Percentiles rank a stretch among this genome's conserved stretches.
These are phyloP conservation scores for Darksidea phi DNA, from an alignment of 495 filamentous ascomycete genomes.

Conservation along the genomic window DNA sequence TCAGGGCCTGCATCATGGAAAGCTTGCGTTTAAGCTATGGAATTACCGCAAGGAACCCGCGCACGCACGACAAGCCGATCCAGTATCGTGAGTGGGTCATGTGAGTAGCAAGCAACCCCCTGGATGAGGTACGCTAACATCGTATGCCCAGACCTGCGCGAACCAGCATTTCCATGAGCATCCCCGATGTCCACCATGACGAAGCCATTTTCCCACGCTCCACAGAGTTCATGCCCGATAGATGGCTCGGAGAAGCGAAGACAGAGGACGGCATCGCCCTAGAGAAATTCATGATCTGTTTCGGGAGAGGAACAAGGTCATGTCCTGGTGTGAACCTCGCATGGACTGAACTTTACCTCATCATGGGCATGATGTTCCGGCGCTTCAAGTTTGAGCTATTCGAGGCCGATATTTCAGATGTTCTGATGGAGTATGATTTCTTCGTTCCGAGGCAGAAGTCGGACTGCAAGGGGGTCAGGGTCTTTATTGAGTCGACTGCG, in stretches of 20 bases:
- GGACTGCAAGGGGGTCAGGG: slow-evolving; percentile 29
- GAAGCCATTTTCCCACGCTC: slow-evolving; percentile 28
- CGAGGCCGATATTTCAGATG: slow-evolving; percentile 22
- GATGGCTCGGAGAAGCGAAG: slow-evolving; percentile 32
- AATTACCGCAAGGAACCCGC: slow-evolving; percentile 18
- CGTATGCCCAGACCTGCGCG: neutral
- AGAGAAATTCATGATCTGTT: slow-evolving; percentile 33
- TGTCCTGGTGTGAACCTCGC: slow-evolving; percentile 37
- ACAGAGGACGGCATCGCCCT: slow-evolving; percentile 14
- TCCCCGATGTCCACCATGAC: slow-evolving; percentile 21
- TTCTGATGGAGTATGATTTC: slow-evolving; percentile 31
- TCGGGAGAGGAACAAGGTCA: slow-evolving; percentile 29
- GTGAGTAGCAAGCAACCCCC: too few relatives aligned
- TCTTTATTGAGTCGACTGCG: slow-evolving; percentile 11
- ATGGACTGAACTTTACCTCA: slow-evolving; percentile 34
- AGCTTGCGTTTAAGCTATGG: slow-evolving; percentile 14
- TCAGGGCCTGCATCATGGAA: slow-evolving; percentile 36
- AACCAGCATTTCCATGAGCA: slow-evolving; percentile 23
- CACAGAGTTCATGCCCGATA: slow-evolving; percentile 24
- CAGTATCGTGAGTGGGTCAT: slow-evolving; percentile 25
- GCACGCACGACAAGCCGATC: slow-evolving; percentile 4
- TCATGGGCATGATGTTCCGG: slow-evolving; percentile 34
- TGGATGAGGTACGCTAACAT: too few relatives aligned
- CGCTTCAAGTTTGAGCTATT: slow-evolving; percentile 32
- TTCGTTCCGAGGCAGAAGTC: slow-evolving; percentile 29